phyloP scores from a whole-genome alignment of 2,329 filamentous ascomycete species.

The Diaporthe vaccinii region DNA sequence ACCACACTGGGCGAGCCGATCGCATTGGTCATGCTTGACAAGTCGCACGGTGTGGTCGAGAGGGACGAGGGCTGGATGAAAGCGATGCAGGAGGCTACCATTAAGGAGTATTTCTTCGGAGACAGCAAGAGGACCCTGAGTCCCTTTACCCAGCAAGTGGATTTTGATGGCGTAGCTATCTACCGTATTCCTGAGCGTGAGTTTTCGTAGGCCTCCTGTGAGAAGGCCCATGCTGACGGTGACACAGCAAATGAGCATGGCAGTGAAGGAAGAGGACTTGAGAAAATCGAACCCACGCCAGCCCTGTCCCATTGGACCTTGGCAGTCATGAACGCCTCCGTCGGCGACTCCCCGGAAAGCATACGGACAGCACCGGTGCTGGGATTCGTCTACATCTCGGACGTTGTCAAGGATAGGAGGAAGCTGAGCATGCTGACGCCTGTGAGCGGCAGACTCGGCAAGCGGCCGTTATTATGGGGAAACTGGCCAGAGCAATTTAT shows the following conservation, averaged over 20 bases:
- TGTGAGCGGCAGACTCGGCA: conserved; percentile 83
- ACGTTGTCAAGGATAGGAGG: conserved; percentile 87
- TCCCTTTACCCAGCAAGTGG: conserved; percentile 87
- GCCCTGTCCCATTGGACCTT: conserved; percentile 85
- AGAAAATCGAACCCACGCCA: conserved; percentile 74
- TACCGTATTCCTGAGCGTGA: conserved; percentile 77
- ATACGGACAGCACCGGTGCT: conserved; percentile 87
- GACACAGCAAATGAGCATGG: conserved; percentile 48
- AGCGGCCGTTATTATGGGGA: conserved; percentile 85
- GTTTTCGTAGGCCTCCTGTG: conserved; percentile 43
- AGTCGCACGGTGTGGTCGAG: conserved; percentile 87
- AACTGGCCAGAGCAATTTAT: conserved; percentile 89
- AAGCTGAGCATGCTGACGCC: conserved; percentile 87
- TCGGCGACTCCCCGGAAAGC: conserved; percentile 76
- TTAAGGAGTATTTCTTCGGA: conserved; percentile 96
- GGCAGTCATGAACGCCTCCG: conserved; percentile 84
- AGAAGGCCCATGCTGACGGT: conserved; percentile 11
- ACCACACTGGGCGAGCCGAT: conserved; percentile 76
- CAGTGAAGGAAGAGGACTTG: conserved; percentile 60
- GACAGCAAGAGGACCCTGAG: conserved; percentile 81
- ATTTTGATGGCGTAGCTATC: conserved; percentile 80
- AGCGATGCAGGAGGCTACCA: conserved; percentile 78
- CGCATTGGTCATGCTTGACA: conserved; percentile 82
- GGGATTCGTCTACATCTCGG: conserved; percentile 93
- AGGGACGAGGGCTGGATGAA: conserved; percentile 82